These are phyloP conservation scores for Aurantiochytrium sp. DNA, from an alignment of 108 stramenopile species.

Conservation along the genomic window DNA sequence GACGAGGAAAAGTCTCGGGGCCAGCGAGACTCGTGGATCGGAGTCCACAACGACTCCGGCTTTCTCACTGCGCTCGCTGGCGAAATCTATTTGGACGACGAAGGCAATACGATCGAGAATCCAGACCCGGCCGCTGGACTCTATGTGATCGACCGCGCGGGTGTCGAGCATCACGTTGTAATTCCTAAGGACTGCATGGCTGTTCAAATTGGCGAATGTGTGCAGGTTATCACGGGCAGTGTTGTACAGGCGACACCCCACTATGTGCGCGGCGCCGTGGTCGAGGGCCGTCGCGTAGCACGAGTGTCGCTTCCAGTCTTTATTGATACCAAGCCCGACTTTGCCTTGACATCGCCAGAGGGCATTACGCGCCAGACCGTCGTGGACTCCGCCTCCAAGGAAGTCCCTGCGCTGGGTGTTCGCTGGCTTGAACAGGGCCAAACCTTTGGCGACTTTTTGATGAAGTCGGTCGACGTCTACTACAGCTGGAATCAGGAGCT, in stretches of 20 bases:
- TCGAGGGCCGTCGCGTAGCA: conserved; percentile 26
- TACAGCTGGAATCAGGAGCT: not conserved
- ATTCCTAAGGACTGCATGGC: conserved; percentile 81
- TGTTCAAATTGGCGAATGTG: conserved; percentile 82
- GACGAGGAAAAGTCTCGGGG: conserved; percentile 16
- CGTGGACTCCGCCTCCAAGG: conserved; percentile 38
- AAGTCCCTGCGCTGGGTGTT: conserved; percentile 62
- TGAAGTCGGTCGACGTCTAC: conserved; percentile 16
- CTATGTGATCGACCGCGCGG: conserved; percentile 61
- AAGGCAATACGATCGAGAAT: conserved; percentile 44
- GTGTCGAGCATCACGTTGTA: conserved; percentile 46
- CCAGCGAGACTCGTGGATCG: conserved; percentile 74
- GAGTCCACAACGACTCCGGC: conserved; percentile 83
- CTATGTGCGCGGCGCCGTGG: conserved; percentile 62
- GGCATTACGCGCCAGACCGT: conserved; percentile 50
- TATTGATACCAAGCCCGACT: conserved; percentile 67
- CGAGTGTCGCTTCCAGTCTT: conserved; percentile 71
- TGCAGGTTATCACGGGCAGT: conserved; percentile 78
- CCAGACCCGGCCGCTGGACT: conserved; percentile 69
- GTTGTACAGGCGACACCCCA: conserved; percentile 78
- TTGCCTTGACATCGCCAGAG: conserved; percentile 52
- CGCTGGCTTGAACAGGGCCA: conserved; percentile 68
- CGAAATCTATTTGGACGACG: conserved; percentile 67
- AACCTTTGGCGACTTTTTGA: conserved; percentile 79
- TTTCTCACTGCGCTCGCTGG: conserved; percentile 80